These are phyloP conservation scores for Tephrocybe sp. DNA, from an alignment of 768 basidiomycete species.

Conservation along the genomic window DNA sequence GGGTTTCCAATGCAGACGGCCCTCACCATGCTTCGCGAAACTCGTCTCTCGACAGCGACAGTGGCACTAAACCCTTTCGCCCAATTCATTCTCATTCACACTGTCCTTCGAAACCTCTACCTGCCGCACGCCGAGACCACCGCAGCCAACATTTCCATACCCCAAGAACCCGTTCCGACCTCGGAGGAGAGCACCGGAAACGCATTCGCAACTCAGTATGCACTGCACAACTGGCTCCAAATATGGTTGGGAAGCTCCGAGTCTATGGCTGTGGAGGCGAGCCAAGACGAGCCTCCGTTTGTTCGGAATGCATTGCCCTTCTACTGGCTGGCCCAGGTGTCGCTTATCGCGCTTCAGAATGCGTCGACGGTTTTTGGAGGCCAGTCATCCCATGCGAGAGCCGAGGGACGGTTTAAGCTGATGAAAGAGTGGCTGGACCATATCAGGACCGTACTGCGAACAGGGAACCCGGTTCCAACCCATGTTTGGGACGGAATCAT, in stretches of 20 bases:
- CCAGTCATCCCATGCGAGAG: constrained; percentile 18
- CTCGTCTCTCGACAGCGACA: constrained; percentile 25
- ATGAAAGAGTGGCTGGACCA: constrained; percentile 52
- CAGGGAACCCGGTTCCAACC: constrained; percentile 41
- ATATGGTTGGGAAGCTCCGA: constrained; percentile 48
- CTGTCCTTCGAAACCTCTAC: constrained; percentile 43
- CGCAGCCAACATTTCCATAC: constrained; percentile 4
- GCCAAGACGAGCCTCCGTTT: constrained; percentile 34
- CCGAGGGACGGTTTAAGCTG: constrained; percentile 43
- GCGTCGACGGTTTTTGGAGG: constrained; percentile 26
- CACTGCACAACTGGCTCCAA: constrained; percentile 61
- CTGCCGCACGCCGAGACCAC: constrained; percentile 18
- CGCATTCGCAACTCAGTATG: constrained; percentile 41
- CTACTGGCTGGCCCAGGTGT: constrained; percentile 63
- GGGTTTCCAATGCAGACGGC: constrained; percentile 40
- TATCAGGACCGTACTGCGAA: constrained; percentile 45
- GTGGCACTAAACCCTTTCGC: constrained; percentile 39
- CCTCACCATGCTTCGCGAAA: constrained; percentile 33
- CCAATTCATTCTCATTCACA: constrained; percentile 46
- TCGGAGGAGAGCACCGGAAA: constrained; percentile 8
- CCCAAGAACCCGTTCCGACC: constrained; percentile 2
- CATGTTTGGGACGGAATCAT: constrained; percentile 50
- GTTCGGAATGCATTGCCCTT: constrained; percentile 50
- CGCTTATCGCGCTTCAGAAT: constrained; percentile 52
- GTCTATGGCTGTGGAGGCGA: constrained; percentile 26